phyloP scores from a whole-genome alignment of 768 basidiomycete genomes.

The Tylopilus vinaceipallidus region DNA sequence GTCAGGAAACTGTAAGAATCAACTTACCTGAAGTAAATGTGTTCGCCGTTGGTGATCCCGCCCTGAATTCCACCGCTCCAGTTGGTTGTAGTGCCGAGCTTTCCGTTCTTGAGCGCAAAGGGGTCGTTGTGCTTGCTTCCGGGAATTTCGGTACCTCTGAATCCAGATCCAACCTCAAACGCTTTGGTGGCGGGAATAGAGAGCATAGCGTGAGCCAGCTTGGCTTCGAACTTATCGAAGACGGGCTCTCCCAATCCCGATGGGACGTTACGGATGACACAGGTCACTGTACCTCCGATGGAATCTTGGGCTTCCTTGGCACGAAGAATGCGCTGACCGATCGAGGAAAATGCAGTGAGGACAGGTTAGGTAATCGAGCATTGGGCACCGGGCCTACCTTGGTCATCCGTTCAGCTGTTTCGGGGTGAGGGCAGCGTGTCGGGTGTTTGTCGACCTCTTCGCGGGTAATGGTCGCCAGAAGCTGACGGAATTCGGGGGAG shows the following conservation, averaged over 20 bases:
- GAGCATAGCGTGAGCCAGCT: conserved; percentile 95
- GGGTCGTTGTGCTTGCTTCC: conserved; percentile 93
- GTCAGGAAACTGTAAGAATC: background rate
- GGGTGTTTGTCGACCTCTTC: conserved; percentile 84
- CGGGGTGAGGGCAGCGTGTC: conserved; percentile 88
- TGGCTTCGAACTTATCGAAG: conserved; percentile 98
- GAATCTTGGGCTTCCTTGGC: conserved; percentile 91
- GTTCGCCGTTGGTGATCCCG: conserved; percentile 96
- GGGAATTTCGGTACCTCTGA: conserved; percentile 90
- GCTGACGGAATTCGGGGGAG: conserved; percentile 76
- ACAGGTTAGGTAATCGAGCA: conserved; percentile 35
- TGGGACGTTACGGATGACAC: conserved; percentile 89
- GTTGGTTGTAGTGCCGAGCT: conserved; percentile 83
- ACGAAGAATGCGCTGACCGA: conserved; percentile 78
- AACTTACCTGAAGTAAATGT: conserved; percentile 91
- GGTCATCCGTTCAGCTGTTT: conserved; percentile 89
- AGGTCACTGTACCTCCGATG: conserved; percentile 97
- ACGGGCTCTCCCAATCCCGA: conserved; percentile 94
- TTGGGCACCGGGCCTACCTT: conserved; percentile 46
- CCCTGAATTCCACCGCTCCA: conserved; percentile 98
- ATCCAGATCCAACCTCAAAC: conserved; percentile 97
- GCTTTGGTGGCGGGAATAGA: conserved; percentile 98
- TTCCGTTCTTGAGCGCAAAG: conserved; percentile 70
- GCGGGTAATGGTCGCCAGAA: conserved; percentile 78
- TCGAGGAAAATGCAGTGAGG: conserved; percentile 7